Percentiles rank a stretch among this genome's conserved stretches.
phyloP scores from a whole-genome alignment of 768 basidiomycete genomes.

The Mycena vitilis region DNA sequence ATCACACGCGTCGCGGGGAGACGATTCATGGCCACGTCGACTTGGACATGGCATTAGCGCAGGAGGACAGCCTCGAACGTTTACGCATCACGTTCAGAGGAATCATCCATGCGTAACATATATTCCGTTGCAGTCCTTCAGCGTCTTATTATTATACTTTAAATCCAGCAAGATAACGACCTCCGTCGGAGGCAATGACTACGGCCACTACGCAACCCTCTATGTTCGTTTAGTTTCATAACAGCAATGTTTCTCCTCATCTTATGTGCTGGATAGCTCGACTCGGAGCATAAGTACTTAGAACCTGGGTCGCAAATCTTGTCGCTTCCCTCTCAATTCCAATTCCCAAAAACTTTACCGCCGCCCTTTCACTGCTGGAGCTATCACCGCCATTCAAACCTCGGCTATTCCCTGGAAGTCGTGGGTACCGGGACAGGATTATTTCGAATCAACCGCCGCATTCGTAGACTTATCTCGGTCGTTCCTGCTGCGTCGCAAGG shows the following conservation, averaged over 20 bases:
- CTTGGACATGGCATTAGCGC: slow-evolving; percentile 27
- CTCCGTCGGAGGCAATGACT: background rate
- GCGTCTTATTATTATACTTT: background rate
- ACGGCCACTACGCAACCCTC: slow-evolving; percentile 4
- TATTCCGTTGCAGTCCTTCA: background rate
- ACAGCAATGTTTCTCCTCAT: background rate
- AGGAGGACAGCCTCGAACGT: slow-evolving; percentile 29
- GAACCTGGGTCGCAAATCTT: slow-evolving; percentile 18
- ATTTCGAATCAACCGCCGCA: slow-evolving; percentile 20
- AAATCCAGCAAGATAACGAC: slow-evolving; percentile 14
- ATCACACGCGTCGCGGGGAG: slow-evolving; percentile 29
- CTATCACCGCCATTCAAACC: background rate
- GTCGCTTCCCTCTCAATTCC: slow-evolving; percentile 12
- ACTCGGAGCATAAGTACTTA: too few relatives aligned
- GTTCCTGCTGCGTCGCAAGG: slow-evolving; percentile 26
- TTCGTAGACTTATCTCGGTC: slow-evolving; percentile 27
- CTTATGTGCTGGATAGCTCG: slow-evolving; percentile 9
- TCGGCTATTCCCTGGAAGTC: slow-evolving; percentile 31
- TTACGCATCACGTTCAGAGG: slow-evolving; percentile 27
- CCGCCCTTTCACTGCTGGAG: slow-evolving; percentile 25
- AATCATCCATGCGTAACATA: slow-evolving; percentile 15
- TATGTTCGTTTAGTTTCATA: background rate
- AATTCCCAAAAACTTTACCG: slow-evolving; percentile 16
- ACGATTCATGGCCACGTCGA: slow-evolving; percentile 21
- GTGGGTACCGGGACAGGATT: slow-evolving; percentile 22